A percentile compares a stretch with the other conserved stretches of the same genome.
phyloP scores from a whole-genome alignment of 495 filamentous ascomycete species.

The Hapsidospora chrysogenum region DNA sequence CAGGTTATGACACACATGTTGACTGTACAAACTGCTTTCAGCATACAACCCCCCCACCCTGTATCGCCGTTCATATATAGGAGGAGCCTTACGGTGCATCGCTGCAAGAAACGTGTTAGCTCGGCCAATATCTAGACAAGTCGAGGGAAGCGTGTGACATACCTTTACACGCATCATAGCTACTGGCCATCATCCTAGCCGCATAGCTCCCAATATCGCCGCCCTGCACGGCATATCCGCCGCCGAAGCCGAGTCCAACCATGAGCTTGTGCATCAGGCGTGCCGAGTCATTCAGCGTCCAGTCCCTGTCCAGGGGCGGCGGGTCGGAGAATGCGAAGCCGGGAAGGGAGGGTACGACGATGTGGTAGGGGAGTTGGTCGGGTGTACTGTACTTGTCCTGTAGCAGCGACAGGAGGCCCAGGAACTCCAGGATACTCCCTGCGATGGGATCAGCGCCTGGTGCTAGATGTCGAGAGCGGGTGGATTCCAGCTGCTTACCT shows the following conservation, averaged over 20 bases:
- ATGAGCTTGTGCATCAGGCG: constrained; percentile 37
- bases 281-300: constrained; percentile 21
- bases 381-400: constrained; percentile 29
- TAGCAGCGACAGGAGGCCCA: constrained; percentile 17
- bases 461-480: no score
- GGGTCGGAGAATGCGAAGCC: constrained; percentile 41
- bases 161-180: background rate
- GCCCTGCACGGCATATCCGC: constrained; percentile 42
- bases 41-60: no score
- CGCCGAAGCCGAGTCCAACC: constrained; percentile 35
- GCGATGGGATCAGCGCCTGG: no score
- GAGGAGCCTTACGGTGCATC: no score
- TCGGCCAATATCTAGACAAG: no score
- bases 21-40: background rate
- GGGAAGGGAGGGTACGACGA: constrained; percentile 44
- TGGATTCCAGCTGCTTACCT: no score
- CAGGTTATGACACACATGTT: constrained; percentile 3
- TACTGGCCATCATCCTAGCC: background rate
- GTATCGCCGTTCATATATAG: no score
- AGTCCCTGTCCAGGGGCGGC: constrained; percentile 33
- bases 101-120: no score
- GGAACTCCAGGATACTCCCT: constrained; percentile 41
- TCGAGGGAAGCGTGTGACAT: no score
- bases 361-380: constrained; percentile 35
- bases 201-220: constrained; percentile 39